phyloP scores from a whole-genome alignment of 176 grass and related monocot genomes.

The Melocanna baccifera region DNA sequence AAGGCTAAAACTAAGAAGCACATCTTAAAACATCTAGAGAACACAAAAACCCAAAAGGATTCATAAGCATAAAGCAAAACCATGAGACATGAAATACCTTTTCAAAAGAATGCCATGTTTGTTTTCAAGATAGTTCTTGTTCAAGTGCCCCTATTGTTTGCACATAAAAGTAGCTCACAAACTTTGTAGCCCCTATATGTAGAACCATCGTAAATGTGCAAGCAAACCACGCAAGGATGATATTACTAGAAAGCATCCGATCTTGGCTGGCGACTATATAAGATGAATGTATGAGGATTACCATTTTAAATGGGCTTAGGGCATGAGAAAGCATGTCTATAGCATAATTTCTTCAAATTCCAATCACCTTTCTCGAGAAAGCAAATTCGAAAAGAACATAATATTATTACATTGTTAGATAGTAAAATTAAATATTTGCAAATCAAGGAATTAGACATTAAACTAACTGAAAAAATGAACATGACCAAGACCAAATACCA shows the following conservation, averaged over 20 bases:
- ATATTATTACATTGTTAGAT: neutral
- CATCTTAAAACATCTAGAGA: too few relatives aligned
- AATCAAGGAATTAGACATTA: neutral
- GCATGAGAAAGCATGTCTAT: slow-evolving; percentile 86
- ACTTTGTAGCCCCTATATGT: slow-evolving; percentile 66
- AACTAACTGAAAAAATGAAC: neutral
- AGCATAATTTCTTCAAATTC: slow-evolving; percentile 65
- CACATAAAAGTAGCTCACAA: slow-evolving; percentile 86
- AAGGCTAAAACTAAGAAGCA: too few relatives aligned
- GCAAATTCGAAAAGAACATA: slow-evolving; percentile 60
- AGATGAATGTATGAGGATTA: slow-evolving; percentile 26
- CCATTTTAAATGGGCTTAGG: slow-evolving; percentile 70
- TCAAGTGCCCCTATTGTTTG: slow-evolving; percentile 76
- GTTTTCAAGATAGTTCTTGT: slow-evolving; percentile 79
- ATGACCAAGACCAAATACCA: neutral
- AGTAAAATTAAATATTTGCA: neutral
- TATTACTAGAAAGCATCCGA: neutral
- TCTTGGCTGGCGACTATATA: neutral
- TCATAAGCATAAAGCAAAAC: neutral
- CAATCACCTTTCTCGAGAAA: slow-evolving; percentile 68
- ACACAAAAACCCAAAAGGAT: too few relatives aligned
- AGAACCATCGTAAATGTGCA: slow-evolving; percentile 8
- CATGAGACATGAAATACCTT: slow-evolving; percentile 52
- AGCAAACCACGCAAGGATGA: neutral
- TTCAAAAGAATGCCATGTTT: slow-evolving; percentile 66